A percentile compares a stretch with the other conserved stretches of the same genome.
These are phyloP conservation scores for Myrica gale DNA, from an alignment of 306 rosid genomes.

Conservation along the genomic window DNA sequence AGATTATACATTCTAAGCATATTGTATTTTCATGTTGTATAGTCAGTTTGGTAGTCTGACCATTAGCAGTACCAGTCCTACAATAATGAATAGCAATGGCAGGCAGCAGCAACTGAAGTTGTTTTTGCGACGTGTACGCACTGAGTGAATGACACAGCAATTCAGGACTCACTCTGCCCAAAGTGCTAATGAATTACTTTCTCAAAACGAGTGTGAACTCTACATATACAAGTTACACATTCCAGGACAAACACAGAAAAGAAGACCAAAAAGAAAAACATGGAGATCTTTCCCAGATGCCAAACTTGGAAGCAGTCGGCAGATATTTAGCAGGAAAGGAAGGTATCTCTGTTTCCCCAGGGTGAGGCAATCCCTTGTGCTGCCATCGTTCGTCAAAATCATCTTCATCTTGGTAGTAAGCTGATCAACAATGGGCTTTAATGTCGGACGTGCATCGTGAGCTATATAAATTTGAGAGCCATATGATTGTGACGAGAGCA, in stretches of 20 bases:
- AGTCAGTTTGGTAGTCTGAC: background rate
- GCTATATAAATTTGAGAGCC: slow-evolving; percentile 10
- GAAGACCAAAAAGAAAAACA: background rate
- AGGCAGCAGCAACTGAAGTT: background rate
- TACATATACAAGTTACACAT: background rate
- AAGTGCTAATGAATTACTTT: background rate
- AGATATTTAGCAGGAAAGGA: background rate
- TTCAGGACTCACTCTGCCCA: background rate
- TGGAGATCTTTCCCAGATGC: background rate
- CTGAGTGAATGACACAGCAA: background rate
- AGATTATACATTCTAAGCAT: background rate
- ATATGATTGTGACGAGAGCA: slow-evolving; percentile 7
- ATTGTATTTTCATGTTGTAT: background rate
- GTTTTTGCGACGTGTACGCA: background rate
- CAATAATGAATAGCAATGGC: background rate
- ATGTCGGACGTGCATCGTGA: slow-evolving; percentile 12
- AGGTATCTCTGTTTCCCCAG: background rate
- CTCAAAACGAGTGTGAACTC: background rate
- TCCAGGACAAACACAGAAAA: background rate
- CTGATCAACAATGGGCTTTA: slow-evolving; percentile 2
- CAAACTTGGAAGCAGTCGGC: background rate
- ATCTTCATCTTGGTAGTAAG: slow-evolving; percentile 16
- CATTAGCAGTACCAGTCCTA: background rate
- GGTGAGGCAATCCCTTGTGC: background rate
- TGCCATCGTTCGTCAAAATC: background rate